These are phyloP conservation scores for Clitopilus hobsonii DNA, from an alignment of 768 basidiomycete species.

Conservation along the genomic window DNA sequence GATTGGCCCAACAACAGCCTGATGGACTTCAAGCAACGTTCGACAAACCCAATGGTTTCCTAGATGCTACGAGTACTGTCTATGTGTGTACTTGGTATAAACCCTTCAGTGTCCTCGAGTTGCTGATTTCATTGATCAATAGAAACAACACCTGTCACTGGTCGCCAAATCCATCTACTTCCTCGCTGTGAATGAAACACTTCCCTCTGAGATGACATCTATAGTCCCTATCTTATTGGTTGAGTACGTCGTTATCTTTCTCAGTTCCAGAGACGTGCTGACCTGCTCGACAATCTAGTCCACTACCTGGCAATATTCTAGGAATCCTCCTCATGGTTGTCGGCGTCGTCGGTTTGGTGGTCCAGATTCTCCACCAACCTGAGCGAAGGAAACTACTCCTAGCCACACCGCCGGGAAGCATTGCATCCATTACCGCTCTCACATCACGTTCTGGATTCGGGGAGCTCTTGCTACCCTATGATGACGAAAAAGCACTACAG, in stretches of 20 bases:
- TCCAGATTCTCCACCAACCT: slow-evolving; percentile 44
- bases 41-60: slow-evolving; percentile 42
- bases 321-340: slow-evolving; percentile 42
- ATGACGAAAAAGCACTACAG: slow-evolving; percentile 39
- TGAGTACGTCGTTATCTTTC: slow-evolving; percentile 38
- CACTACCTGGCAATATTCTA: slow-evolving; percentile 48
- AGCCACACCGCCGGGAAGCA: slow-evolving; percentile 52
- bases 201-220: slow-evolving; percentile 35
- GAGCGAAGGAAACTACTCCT: slow-evolving; percentile 46
- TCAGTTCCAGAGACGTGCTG: not conserved
- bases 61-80: slow-evolving; percentile 42
- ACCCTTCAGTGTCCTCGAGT: not conserved
- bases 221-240: slow-evolving; percentile 48
- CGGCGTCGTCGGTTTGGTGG: slow-evolving; percentile 39
- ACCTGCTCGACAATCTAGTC: slow-evolving; percentile 26
- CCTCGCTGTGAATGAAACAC: slow-evolving; percentile 28
- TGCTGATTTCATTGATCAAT: slow-evolving; percentile 2
- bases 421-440: slow-evolving; percentile 51
- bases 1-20: slow-evolving; percentile 36
- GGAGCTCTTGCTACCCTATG: slow-evolving; percentile 55
- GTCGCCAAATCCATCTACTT: slow-evolving; percentile 61
- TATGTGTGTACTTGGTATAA: slow-evolving; percentile 45
- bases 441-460: slow-evolving; percentile 62
- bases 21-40: slow-evolving; percentile 42
- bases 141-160: slow-evolving; percentile 56